Conservation (phyloP, 1,284 basidiomycete genomes). For the Meripilus lineatus region DNA sequence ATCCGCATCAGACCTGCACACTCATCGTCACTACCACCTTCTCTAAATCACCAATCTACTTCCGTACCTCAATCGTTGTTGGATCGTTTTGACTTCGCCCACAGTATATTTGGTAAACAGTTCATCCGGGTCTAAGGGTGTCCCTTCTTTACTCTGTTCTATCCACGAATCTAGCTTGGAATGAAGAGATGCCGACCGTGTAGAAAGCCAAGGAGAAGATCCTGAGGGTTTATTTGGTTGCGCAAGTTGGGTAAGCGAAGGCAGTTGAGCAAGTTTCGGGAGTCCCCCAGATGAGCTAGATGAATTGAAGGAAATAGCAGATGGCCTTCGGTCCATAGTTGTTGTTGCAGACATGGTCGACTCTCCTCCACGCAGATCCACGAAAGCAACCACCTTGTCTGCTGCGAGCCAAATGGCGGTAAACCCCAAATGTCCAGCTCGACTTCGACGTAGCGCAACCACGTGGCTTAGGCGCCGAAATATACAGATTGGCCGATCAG, state of each 20-base stretch:
- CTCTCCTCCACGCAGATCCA: neutral
- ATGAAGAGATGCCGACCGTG: constrained; percentile 19
- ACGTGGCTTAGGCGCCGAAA: too few relatives aligned
- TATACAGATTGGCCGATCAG: too few relatives aligned
- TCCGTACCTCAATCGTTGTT: constrained; percentile 64
- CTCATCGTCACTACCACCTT: constrained; percentile 5
- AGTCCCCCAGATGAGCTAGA: constrained; percentile 13
- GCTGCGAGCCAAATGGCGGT: too few relatives aligned
- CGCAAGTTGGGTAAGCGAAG: constrained; percentile 12
- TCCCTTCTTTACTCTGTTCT: constrained; percentile 13
- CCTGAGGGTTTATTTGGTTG: constrained; percentile 3
- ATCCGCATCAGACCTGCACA: constrained; percentile 72
- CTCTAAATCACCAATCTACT: neutral
- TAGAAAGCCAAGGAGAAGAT: constrained; percentile 6
- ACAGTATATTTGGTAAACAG: constrained; percentile 74
- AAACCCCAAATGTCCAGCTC: too few relatives aligned
- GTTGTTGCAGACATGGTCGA: neutral
- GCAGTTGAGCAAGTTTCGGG: constrained; percentile 11
- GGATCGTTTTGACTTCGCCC: constrained; percentile 68
- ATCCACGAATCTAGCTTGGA: constrained; percentile 14
- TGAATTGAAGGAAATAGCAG: constrained; percentile 19
- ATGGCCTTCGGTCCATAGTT: constrained; percentile 27
- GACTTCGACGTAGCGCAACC: too few relatives aligned
- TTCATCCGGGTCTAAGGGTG: constrained; percentile 68
- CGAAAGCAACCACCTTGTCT: neutral